phyloP scores from a whole-genome alignment of 1,139 yeast species.

The Yamadazyma triangularis region DNA sequence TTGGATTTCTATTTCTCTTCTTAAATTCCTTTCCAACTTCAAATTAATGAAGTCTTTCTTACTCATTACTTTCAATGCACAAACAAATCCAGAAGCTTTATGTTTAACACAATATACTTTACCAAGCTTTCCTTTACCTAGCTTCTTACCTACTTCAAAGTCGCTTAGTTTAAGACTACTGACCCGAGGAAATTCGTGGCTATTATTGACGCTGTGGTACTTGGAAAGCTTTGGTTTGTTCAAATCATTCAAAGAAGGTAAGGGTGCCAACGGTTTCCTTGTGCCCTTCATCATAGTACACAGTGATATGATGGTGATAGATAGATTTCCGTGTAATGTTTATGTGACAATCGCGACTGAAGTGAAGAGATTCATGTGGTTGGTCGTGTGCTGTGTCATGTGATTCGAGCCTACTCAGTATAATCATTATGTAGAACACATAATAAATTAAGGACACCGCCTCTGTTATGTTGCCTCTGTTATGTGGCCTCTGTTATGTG shows the following conservation, averaged over 20 bases:
- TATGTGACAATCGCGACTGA: too few relatives aligned
- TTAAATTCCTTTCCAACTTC: conserved; percentile 81
- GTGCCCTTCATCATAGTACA: not conserved
- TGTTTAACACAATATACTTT: conserved; percentile 87
- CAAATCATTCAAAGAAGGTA: not conserved
- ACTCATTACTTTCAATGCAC: conserved; percentile 90
- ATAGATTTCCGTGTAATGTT: too few relatives aligned
- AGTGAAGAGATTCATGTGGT: too few relatives aligned
- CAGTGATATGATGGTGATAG: not conserved
- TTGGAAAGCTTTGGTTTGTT: not conserved
- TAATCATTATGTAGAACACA: too few relatives aligned
- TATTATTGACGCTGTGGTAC: not conserved
- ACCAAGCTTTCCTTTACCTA: conserved; percentile 94
- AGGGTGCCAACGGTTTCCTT: not conserved
- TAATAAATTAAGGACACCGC: too few relatives aligned
- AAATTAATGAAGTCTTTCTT: conserved; percentile 71
- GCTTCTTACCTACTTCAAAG: conserved; percentile 81
- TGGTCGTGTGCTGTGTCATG: too few relatives aligned
- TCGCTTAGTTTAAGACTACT: conserved; percentile 36
- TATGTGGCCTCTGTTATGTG: too few relatives aligned
- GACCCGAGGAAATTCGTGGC: not conserved
- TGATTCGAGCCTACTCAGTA: too few relatives aligned
- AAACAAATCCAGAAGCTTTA: conserved; percentile 66
- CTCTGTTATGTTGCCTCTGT: too few relatives aligned
- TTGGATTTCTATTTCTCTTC: conserved; percentile 91